Percentiles rank a stretch among this genome's conserved stretches.
phyloP scores from a whole-genome alignment of 1,139 yeast species.

The Sugiyamaella grinbergsii region DNA sequence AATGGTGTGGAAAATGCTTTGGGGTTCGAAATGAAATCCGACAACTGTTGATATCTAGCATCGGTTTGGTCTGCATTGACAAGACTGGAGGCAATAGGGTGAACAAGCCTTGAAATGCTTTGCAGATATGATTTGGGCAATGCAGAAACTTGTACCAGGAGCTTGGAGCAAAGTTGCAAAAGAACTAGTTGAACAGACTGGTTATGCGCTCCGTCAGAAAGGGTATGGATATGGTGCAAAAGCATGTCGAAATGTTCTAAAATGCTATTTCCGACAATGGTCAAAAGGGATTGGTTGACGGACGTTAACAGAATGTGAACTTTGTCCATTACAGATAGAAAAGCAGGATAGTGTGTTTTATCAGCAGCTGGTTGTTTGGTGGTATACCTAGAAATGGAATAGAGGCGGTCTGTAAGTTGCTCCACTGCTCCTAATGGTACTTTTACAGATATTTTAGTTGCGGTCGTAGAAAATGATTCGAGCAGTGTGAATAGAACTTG shows the following conservation, averaged over 20 bases:
- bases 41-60: conserved; percentile 17
- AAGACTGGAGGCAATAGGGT: conserved; percentile 33
- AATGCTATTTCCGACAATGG: conserved; percentile 30
- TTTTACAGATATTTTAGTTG: conserved; percentile 35
- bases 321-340: conserved; percentile 29
- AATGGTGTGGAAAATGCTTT: conserved; percentile 55
- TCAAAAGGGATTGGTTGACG: conserved; percentile 25
- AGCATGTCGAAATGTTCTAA: conserved; percentile 35
- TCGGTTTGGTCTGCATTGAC: conserved; percentile 26
- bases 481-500: conserved; percentile 32
- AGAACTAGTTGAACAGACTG: conserved; percentile 19
- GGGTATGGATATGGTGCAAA: conserved; percentile 32
- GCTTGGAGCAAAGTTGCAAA: conserved; percentile 25
- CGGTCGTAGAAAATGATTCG: conserved; percentile 31
- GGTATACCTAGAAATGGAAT: conserved; percentile 26
- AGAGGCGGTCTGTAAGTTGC: conserved; percentile 34
- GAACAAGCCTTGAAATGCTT: conserved; percentile 25
- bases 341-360: conserved; percentile 25
- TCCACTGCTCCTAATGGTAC: conserved; percentile 38
- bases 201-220: conserved; percentile 9
- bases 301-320: conserved; percentile 30
- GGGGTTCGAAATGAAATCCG: conserved; percentile 69
- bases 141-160: conserved; percentile 25
- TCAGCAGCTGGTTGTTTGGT: conserved; percentile 26
- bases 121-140: conserved; percentile 27